Evolutionary conservation across 805 yeast species (phyloP).

Genomic region (Saccharomycodes ludwigii): DNA sequence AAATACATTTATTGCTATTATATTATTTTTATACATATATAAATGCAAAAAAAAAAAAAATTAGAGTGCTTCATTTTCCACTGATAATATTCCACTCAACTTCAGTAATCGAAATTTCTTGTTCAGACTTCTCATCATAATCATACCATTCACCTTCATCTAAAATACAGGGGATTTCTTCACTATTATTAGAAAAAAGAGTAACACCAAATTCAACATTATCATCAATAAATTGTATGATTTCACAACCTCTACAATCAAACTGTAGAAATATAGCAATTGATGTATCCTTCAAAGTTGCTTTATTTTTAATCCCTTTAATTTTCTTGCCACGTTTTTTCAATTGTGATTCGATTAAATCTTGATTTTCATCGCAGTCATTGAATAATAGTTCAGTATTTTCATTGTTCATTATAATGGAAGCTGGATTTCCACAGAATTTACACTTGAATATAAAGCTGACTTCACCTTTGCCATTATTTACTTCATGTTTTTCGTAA

Average conservation of each 20-base stretch:
- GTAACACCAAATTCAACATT: slow-evolving; percentile 15
- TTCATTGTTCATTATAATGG: slow-evolving; percentile 14
- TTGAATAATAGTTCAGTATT: slow-evolving; percentile 18
- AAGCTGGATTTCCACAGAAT: slow-evolving; percentile 33
- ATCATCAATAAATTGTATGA: slow-evolving; percentile 53
- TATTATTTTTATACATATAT: not conserved
- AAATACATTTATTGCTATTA: not conserved
- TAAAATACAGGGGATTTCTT: slow-evolving; percentile 37
- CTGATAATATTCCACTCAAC: slow-evolving; percentile 49
- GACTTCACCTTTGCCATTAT: slow-evolving; percentile 64
- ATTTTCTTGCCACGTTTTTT: slow-evolving; percentile 18
- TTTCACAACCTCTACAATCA: slow-evolving; percentile 79
- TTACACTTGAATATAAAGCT: slow-evolving; percentile 70
- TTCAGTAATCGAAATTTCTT: slow-evolving; percentile 73
- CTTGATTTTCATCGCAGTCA: slow-evolving; percentile 7
- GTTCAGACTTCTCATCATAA: slow-evolving; percentile 74
- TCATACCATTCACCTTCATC: slow-evolving; percentile 88
- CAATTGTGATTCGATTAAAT: slow-evolving; percentile 7
- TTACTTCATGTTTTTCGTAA: slow-evolving; percentile 49
- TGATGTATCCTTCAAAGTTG: not conserved
- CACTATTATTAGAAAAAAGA: slow-evolving; percentile 13
- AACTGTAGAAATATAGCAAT: slow-evolving; percentile 42
- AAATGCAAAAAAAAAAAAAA: not conserved
- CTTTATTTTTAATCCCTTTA: slow-evolving; percentile 3
- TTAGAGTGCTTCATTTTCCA: slow-evolving; percentile 12